A percentile compares a stretch with the other conserved stretches of the same genome.
Conservation (phyloP, 176 grass and related monocot genomes). For the barley (Hordeum vulgare) region DNA sequence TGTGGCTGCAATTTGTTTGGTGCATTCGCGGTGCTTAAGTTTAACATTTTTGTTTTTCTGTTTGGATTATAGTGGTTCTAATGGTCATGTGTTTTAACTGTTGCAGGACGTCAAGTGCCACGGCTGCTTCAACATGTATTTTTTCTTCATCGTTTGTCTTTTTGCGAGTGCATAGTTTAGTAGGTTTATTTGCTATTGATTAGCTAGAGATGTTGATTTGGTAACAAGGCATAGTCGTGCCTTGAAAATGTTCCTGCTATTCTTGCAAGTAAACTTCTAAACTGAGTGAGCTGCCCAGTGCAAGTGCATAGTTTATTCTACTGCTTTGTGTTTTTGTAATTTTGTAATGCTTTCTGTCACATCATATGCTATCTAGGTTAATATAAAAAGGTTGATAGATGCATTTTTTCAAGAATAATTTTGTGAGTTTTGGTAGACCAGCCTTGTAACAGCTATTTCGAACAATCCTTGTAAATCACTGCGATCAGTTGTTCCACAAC, state of each 20-base stretch:
- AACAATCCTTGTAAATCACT: too few species aligned
- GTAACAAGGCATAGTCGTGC: background rate
- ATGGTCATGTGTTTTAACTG: background rate
- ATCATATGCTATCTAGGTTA: background rate
- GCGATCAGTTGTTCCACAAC: too few species aligned
- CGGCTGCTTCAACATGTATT: too few species aligned
- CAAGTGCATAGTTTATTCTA: background rate
- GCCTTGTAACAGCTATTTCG: too few species aligned
- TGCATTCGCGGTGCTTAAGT: background rate
- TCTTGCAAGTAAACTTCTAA: background rate
- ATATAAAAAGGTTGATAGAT: background rate
- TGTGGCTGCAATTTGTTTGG: background rate
- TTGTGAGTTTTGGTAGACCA: too few species aligned
- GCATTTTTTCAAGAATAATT: too few species aligned
- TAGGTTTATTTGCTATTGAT: background rate
- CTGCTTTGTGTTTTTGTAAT: background rate
- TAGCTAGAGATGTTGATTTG: background rate
- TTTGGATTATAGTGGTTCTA: background rate
- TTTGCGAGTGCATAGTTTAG: background rate
- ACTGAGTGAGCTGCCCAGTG: background rate
- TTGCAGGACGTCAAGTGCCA: constrained; percentile 73
- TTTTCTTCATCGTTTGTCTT: background rate
- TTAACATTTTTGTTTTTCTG: background rate
- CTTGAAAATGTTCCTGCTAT: background rate
- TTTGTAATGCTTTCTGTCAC: background rate